Evolutionary conservation across 108 stramenopile species (phyloP), one percentile per base, ranked within the genome.

Genomic region (Skeletonema tropicum): DNA sequence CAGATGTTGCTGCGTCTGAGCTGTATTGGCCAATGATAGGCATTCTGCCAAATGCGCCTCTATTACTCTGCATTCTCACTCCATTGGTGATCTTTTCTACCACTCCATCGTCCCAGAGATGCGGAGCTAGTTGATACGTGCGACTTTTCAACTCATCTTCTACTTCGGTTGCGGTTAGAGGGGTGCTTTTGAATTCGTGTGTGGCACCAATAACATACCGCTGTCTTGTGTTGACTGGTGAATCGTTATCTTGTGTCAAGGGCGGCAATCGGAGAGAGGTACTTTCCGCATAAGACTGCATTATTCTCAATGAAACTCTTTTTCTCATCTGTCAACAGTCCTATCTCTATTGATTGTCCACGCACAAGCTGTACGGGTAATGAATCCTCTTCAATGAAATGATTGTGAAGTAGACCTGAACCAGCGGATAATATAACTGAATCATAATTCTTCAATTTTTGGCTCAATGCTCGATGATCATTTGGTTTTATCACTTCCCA

Each of bases 331-430:
- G 67, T 55, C 26, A 73, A 35, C 21, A 76, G 39, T 35, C 52
- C 35, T 60, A 95, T 82, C 70, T 89, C 88, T 9, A 93, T 76
- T 31, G 94, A 92, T 77, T 95, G 94, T n/a, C 94, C 94, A 23
- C 92, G 82, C 55, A 95, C 90, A 26, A 93, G 74, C 57, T 89
- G 80, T 0, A 89, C 85, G 3, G 94, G 94, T 12, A 80, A 76
- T 14, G 46, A 36, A 31, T 80, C 70, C 10, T 46, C 14, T 26
- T 35, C 19, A 35, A 86, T 12, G 31, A 84, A 35, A 19, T 49
- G 23, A 57, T 84, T 66, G 35, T 79, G 78, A 14, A 93, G 77
- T 26, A 95, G 67, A 14, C 90, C 94, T 25, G 90, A 62, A 30
- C 94, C 94, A 12, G 90, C 90, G 8, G 88, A 75, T 26, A 88